phyloP scores from a whole-genome alignment of 2,329 filamentous ascomycete species.

The Aspergillus vadensis region DNA sequence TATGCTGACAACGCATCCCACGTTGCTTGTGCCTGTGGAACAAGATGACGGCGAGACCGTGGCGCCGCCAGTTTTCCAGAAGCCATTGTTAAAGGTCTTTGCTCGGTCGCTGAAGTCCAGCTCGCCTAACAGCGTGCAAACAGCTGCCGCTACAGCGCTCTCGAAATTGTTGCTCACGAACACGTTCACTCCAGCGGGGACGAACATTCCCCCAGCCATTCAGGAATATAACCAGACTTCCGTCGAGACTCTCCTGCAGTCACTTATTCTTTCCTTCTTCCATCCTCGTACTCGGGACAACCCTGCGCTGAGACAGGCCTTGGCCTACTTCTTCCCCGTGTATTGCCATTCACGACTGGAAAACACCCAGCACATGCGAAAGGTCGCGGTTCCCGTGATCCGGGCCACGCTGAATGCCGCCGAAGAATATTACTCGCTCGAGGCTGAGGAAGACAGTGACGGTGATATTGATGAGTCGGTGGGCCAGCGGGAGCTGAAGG shows the following conservation, averaged over 20 bases:
- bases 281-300: constrained; percentile 79
- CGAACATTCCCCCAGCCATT: constrained; percentile 57
- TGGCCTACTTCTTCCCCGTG: constrained; percentile 92
- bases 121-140: constrained; percentile 72
- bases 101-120: constrained; percentile 75
- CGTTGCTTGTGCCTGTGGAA: constrained; percentile 65
- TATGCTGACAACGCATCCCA: constrained; percentile 85
- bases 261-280: constrained; percentile 84
- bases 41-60: constrained; percentile 53
- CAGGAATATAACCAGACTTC: constrained; percentile 56
- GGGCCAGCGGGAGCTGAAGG: constrained; percentile 60
- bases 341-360: constrained; percentile 84
- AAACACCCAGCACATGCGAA: constrained; percentile 80
- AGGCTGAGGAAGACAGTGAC: constrained; percentile 72
- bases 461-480: constrained; percentile 75
- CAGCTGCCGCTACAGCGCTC: constrained; percentile 76
- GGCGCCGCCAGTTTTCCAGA: constrained; percentile 49
- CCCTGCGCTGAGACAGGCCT: constrained; percentile 77
- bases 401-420: constrained; percentile 64
- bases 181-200: constrained; percentile 57
- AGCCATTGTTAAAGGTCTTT: constrained; percentile 80
- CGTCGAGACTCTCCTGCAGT: constrained; percentile 74
- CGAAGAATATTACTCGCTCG: constrained; percentile 68
- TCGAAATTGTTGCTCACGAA: constrained; percentile 83
- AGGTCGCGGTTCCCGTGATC: constrained; percentile 71